Conservation (phyloP, 345 rosid species). For the Murraya paniculata region DNA sequence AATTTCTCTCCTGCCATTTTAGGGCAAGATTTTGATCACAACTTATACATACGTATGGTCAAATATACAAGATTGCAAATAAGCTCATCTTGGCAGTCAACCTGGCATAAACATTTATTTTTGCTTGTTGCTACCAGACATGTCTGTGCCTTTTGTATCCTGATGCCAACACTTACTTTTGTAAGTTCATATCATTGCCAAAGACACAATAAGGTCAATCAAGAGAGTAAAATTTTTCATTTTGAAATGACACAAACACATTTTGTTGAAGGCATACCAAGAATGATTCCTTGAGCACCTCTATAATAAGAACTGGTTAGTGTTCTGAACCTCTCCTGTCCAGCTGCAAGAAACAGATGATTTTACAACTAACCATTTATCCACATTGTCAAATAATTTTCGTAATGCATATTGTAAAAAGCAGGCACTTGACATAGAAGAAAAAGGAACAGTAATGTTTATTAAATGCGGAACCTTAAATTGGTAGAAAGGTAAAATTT, state of each 20-base stretch:
- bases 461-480: background rate
- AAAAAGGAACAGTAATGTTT: background rate
- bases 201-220: constrained; percentile 11
- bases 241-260: constrained; percentile 6
- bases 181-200: background rate
- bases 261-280: constrained; percentile 48
- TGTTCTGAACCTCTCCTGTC: constrained; percentile 94
- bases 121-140: background rate
- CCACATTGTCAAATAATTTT: background rate
- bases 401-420: background rate
- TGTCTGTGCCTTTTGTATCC: background rate
- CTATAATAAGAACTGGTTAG: constrained; percentile 90
- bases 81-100: background rate
- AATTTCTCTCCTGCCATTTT: background rate
- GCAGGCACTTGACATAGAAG: background rate
- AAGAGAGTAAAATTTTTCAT: background rate
- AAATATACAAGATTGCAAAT: background rate
- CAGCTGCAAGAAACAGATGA: constrained; percentile 59
- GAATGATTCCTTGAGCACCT: constrained; percentile 92
- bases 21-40: background rate
- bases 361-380: constrained; percentile 7
- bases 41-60: background rate
- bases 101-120: background rate
- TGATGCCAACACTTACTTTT: background rate
- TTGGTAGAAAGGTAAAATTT: background rate